These are phyloP conservation scores for Aschersonia sp. DNA, from an alignment of 2,329 filamentous ascomycete species.

Conservation along the genomic window DNA sequence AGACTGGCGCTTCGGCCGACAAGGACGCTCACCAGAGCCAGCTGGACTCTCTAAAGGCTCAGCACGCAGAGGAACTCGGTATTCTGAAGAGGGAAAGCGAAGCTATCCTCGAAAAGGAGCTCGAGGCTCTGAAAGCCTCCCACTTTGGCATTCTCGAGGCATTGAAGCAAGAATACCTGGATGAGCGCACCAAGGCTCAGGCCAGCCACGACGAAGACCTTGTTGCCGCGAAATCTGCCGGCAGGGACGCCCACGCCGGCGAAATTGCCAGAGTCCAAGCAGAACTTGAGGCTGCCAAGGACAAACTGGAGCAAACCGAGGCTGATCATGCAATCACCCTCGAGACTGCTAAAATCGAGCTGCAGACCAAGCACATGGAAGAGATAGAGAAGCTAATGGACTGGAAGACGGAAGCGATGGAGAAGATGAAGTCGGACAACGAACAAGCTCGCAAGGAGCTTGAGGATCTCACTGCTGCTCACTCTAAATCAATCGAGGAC, in stretches of 20 bases:
- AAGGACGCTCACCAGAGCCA: slow-evolving; percentile 32
- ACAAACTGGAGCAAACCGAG: slow-evolving; percentile 31
- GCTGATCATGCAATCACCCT: slow-evolving; percentile 27
- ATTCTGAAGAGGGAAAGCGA: slow-evolving; percentile 27
- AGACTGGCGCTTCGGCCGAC: slow-evolving; percentile 34
- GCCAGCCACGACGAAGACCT: slow-evolving; percentile 17
- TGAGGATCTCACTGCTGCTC: slow-evolving; percentile 22
- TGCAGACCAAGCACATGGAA: slow-evolving; percentile 28
- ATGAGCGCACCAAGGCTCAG: slow-evolving; percentile 20
- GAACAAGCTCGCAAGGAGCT: slow-evolving; percentile 25
- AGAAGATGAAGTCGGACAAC: slow-evolving; percentile 23
- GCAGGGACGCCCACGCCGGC: slow-evolving; percentile 12
- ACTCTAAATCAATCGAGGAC: slow-evolving; percentile 24
- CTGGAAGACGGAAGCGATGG: slow-evolving; percentile 25
- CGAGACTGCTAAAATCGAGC: slow-evolving; percentile 28
- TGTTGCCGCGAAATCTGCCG: slow-evolving; percentile 14
- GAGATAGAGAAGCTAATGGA: slow-evolving; percentile 32
- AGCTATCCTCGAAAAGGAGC: slow-evolving; percentile 21
- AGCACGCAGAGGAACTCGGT: slow-evolving; percentile 35
- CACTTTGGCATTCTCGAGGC: slow-evolving; percentile 27
- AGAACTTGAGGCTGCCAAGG: slow-evolving; percentile 22
- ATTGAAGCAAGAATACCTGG: slow-evolving; percentile 24
- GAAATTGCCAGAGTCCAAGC: slow-evolving; percentile 16
- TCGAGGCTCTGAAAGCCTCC: slow-evolving; percentile 26
- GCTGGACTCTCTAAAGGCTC: slow-evolving; percentile 39